Evolutionary conservation across 306 rosid genomes (phyloP), one percentile per base, ranked within the genome.

Genomic region (Erythrophleum fordii): DNA sequence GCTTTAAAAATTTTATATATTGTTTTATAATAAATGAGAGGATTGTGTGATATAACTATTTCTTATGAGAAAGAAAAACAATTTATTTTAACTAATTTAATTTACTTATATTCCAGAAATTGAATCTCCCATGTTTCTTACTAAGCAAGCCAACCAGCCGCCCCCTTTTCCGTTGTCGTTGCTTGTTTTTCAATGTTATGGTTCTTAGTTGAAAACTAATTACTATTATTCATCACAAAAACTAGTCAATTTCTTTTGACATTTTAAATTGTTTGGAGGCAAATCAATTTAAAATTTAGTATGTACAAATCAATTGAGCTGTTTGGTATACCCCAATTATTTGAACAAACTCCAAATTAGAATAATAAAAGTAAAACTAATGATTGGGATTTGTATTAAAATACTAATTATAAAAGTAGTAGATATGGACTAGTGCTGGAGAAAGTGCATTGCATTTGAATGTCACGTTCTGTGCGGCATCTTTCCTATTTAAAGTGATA

Each of bases 381-480:
- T 83, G 86, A 79, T 83, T 83, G 83, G 81, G 60, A 58, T 74
- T 51, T 42, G 68, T 52, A 52, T 46, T 59, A 53, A 26, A 37
- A 11, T 14, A 82, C 5, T 51, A 70, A 34, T 34, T 67, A 75
- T 11, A 58, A 77, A 39, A n/a, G 5, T 0, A 51, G 44, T 11
- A 31, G 58, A 82, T n/a, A n/a, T 39, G 31, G 59, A 77, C 59
- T 71, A 31, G 56, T 28, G 60, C 44, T 35, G 35, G 60, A 72
- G 78, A 73, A 68, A 64, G 83, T 78, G 84, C 79, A 76, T 18
- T 84, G 82, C 83, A 80, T 75, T 52, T 22, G 76, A 76, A 75
- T 71, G 78, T 76, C 87, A 84, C 84, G 84, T 84, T 84, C 75
- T 69, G 59, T 5, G 70, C 17, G 9, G 76, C 67, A 75, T 75